Evolutionary conservation across 2,329 filamentous ascomycete species (phyloP).

Genomic region (Hysterium pulicare): DNA sequence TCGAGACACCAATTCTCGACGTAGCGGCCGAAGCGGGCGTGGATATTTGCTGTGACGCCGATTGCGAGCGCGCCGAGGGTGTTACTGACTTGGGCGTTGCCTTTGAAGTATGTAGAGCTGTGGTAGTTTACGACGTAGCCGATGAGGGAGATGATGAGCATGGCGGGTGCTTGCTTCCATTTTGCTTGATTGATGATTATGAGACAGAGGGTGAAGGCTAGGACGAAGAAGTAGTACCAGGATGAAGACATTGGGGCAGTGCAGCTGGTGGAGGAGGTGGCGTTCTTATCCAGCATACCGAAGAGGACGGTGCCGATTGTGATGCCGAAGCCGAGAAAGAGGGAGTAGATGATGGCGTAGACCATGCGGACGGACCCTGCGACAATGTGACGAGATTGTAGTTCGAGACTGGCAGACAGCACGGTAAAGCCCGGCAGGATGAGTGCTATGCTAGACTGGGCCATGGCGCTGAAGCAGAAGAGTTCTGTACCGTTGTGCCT

Average conservation of each 20-base stretch:
- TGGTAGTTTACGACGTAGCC: constrained; percentile 77
- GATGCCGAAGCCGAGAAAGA: constrained; percentile 52
- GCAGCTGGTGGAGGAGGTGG: constrained; percentile 44
- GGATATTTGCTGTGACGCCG: constrained; percentile 74
- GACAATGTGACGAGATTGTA: constrained; percentile 48
- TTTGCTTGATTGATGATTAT: constrained; percentile 75
- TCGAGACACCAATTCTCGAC: constrained; percentile 56
- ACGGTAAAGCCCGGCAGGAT: constrained; percentile 52
- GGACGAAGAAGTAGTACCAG: constrained; percentile 69
- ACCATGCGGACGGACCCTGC: constrained; percentile 52
- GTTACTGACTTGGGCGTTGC: constrained; percentile 71
- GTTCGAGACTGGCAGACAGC: constrained; percentile 48
- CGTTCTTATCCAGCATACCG: constrained; percentile 47
- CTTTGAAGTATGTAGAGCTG: constrained; percentile 61
- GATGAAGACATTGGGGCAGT: constrained; percentile 47
- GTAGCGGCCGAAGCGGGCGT: constrained; percentile 64
- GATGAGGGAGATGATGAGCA: constrained; percentile 69
- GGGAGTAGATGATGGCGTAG: constrained; percentile 52
- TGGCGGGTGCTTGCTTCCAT: constrained; percentile 72
- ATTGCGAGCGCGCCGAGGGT: constrained; percentile 74
- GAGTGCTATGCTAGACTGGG: constrained; percentile 49
- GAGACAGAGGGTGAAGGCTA: constrained; percentile 68
- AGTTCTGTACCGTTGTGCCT: constrained; percentile 35
- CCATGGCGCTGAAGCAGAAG: constrained; percentile 52
- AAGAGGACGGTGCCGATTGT: constrained; percentile 50